Base-by-base conservation (phyloP, 805 yeast genomes). In the Ogataea trehaloabstinens region DNA sequence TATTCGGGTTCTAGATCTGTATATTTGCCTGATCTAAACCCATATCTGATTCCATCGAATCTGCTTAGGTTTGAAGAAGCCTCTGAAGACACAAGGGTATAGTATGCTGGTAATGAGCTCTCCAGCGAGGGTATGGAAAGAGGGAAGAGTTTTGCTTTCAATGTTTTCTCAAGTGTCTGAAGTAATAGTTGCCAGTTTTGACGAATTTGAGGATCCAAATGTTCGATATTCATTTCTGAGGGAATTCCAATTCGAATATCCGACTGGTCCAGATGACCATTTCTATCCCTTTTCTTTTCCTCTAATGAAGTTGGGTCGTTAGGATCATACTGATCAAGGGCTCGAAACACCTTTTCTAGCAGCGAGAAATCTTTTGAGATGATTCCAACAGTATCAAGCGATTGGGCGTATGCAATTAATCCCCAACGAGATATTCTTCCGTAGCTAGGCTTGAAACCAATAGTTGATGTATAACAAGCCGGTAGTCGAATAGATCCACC, bases 401-500 rank as follows among this genome's bases (percentile, higher is more conserved):
- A 81, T 61, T 95, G 98, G 2, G 97, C 96, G 63, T 90, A 91
- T 0, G 96, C 80, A 3, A 90, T 66, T 6, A 93, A 87, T 2
- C 99, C 99, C 80, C 87, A 82, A 40, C 99, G 68, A 0, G 97
- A 89, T 2, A 93, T 67, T 27, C 96, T 70, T 0, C 99, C 99
- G 59, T 93, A 93, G 0, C 93, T 73, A 1, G 99, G 99, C 60
- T 93, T 93, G 66, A 88, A 88, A 1, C 99, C 99, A 21, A 78
- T 65, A 0, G 84, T 72, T 2, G 90, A 86, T 49, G 91, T 82
- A 58, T 83, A 88, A 15, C 95, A 82, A 1, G 95, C 95, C 0
- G 99, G 99, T 16, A 87, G 67, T 44, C 99, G 71, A 0, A 93
- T 87, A 0, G 97, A 88, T 0, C 99, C 99, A 4, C 99, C 99